Evolutionary conservation across 1,139 yeast species (phyloP).

Genomic region (Pichia kudriavzevii): DNA sequence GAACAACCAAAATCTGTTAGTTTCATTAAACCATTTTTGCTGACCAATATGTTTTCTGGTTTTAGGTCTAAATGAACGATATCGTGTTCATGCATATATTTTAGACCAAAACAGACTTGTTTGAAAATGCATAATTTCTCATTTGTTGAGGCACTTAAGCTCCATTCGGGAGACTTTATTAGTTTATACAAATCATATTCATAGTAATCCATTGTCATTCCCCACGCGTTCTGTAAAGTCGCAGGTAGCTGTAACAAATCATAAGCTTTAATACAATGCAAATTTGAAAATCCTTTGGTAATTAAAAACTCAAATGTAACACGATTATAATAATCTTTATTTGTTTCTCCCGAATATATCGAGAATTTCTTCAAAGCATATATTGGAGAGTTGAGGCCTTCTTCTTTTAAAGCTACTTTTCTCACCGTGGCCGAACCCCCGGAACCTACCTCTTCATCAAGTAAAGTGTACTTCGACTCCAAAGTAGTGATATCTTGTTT

Average conservation of each 20-base stretch:
- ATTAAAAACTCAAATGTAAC: constrained; percentile 58
- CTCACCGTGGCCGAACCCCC: constrained; percentile 67
- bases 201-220: constrained; percentile 61
- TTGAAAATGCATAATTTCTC: constrained; percentile 61
- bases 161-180: constrained; percentile 42
- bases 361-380: constrained; percentile 62
- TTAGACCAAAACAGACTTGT: constrained; percentile 46
- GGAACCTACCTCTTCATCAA: constrained; percentile 45
- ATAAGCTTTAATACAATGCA: constrained; percentile 52
- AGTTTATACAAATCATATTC: constrained; percentile 45
- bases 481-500: constrained; percentile 13
- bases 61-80: constrained; percentile 60
- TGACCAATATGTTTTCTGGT: constrained; percentile 56
- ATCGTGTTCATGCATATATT: constrained; percentile 48
- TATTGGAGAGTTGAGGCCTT: constrained; percentile 23
- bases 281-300: constrained; percentile 42
- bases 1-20: constrained; percentile 75
- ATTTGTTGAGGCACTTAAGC: constrained; percentile 28
- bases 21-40: constrained; percentile 54
- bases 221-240: constrained; percentile 66
- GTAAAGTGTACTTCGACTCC: constrained; percentile 28
- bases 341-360: constrained; percentile 52
- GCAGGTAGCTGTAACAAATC: constrained; percentile 54
- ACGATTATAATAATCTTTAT: constrained; percentile 51
- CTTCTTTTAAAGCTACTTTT: constrained; percentile 13